Base-by-base conservation (phyloP, 176 grass and related monocot species). In the Rhynchospora breviuscula region DNA sequence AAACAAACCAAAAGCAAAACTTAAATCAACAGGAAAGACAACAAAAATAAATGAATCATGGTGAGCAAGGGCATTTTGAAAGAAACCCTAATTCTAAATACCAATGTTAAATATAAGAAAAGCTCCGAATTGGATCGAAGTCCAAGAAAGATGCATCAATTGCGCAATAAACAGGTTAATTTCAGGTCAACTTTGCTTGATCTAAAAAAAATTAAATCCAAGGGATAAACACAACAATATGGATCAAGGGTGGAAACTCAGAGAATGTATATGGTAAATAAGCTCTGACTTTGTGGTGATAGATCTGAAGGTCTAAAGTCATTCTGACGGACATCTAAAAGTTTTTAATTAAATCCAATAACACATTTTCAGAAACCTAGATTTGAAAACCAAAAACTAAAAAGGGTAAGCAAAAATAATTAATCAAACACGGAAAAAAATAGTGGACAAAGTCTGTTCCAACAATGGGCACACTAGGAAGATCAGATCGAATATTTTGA, bases 71-170 rank as follows among this genome's bases (percentile, higher is more conserved):
- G 48, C 57, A 82, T 82, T 48, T 52, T 67, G 4, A 14, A 63
- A 43, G 23, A 82, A 82, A 82, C 62, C 80, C 80, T 67, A 82
- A 68, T 82, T 15, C 10, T 8, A 67, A 67, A 29, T 52, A 1
- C 45, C 7, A 51, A 67, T 31, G 2, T 26, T 59, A 12, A 65
- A 62, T 67, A 53, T 23, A 18, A 23, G 21, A 19, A 53, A 53
- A 53, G 22, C 47, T 75, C 51, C 71, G 26, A 22, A 75, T 53
- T 48, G 71, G 47, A 75, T 53, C 2, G 14, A 15, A 8, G 26
- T 14, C 23, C 7, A 17, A 52, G 19, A 67, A 68, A 51, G 21
- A 33, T 10, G 63, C 31, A 82, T 48, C 46, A 68, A 63, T 66
- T 67, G 51, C 60, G 33, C 21, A 67, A 67, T 18, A 51, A 82